phyloP scores from a whole-genome alignment of 225 moss, liverwort and hornwort genomes.

The Sphagnum contortum region DNA sequence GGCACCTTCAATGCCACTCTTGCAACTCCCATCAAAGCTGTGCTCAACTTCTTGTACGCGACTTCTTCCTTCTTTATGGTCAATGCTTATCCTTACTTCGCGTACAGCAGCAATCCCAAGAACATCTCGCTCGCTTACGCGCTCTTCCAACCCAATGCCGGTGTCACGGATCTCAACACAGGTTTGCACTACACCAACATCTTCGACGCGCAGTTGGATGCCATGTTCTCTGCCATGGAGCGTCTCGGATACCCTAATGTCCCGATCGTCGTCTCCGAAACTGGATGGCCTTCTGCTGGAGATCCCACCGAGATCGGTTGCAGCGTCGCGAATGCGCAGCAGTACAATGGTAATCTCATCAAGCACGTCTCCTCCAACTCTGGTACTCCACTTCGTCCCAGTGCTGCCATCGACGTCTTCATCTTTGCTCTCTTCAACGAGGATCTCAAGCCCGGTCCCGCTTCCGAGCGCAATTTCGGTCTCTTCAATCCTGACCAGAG shows the following conservation, averaged over 20 bases:
- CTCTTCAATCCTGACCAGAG: slow-evolving; percentile 26
- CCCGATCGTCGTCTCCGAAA: slow-evolving; percentile 8
- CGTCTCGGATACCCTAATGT: slow-evolving; percentile 3
- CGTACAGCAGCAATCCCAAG: slow-evolving; percentile 3
- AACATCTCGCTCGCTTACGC: slow-evolving; percentile 7
- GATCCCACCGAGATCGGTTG: slow-evolving; percentile 6
- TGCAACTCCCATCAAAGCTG: neutral
- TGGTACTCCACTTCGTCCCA: slow-evolving; percentile 45
- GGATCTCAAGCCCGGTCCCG: slow-evolving; percentile 18
- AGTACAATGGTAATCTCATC: slow-evolving; percentile 41
- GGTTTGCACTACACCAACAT: slow-evolving; percentile 6
- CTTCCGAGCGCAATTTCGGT: slow-evolving; percentile 33
- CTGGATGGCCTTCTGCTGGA: slow-evolving; percentile 10
- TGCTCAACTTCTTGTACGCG: slow-evolving; percentile 4
- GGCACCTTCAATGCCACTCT: slow-evolving; percentile 8
- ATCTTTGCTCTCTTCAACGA: slow-evolving; percentile 59
- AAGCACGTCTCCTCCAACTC: slow-evolving; percentile 21
- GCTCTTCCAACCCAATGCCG: slow-evolving; percentile 5
- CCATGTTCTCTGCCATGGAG: slow-evolving; percentile 2
- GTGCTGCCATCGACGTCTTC: slow-evolving; percentile 31
- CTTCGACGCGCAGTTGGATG: slow-evolving; percentile 11
- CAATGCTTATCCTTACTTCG: slow-evolving; percentile 7
- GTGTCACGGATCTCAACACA: slow-evolving; percentile 2
- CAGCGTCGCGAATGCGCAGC: slow-evolving; percentile 16
- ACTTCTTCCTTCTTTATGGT: slow-evolving; percentile 12